Evolutionary conservation across 176 grass and related monocot genomes (phyloP), one percentile per base, ranked within the genome.

Genomic region (Luzula sylvatica): DNA sequence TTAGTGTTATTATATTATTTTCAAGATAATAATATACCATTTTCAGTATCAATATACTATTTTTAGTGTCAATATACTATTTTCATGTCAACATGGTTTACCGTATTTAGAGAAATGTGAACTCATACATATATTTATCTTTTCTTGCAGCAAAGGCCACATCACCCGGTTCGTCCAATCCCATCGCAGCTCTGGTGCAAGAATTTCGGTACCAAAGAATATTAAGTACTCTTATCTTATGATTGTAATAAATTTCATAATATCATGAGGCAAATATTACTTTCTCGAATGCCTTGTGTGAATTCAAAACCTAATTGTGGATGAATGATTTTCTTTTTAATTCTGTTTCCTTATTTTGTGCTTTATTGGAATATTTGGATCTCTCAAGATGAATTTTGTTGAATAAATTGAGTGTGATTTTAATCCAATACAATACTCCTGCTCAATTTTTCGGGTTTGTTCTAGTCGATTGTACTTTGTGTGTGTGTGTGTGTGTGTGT

Each of bases 161-260:
- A 95, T 60, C 67, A 95, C 20, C 89, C 89, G 7, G 83, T 95
- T 11, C 83, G 89, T 16, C 90, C 84, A 7, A 88, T 95, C 53
- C 90, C 90, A 16, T 95, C 90, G 8, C 90, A 95, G 66, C 77
- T 95, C 9, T 95, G 90, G 90, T 95, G 90, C 84, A 89, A 95
- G 61, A 95, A 95, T 75, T 95, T 95, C 51, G 90, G 90, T 46
- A 88, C 88, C 14, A 84, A 95, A 13, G 84, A 95, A 18, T 89
- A 88, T 46, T 88, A 72, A 81, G 63, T 35, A 24, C 39, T 50
- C 26, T 42, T 45, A 49, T 22, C 9, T 30, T 29, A 46, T 50
- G 23, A 27, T 27, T 20, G 27, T 41, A 3, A 29, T 47, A 15
- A 11, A 21, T 44, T 26, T 47, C 21, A 22, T 64, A 63, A 20